Evolutionary conservation across 176 grass and related monocot species (phyloP).

Genomic region (Triticum timopheevii): DNA sequence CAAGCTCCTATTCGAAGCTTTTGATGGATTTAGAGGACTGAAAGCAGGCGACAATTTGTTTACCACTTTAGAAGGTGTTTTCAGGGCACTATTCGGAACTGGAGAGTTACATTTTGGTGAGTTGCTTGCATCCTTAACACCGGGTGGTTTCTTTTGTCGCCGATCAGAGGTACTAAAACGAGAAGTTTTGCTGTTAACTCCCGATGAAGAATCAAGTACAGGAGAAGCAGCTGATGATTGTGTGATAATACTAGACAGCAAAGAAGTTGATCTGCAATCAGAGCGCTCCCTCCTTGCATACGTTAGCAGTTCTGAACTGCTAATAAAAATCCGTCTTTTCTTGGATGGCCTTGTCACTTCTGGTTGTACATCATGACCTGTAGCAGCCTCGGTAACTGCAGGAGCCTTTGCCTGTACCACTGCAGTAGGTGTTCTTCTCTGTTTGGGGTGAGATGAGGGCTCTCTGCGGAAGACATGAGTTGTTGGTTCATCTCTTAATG

Average conservation of each 20-base stretch:
- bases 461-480: conserved; percentile 19
- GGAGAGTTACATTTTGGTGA: conserved; percentile 26
- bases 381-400: neutral
- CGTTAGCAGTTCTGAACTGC: conserved; percentile 56
- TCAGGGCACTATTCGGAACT: conserved; percentile 8
- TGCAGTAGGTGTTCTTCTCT: conserved; percentile 46
- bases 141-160: conserved; percentile 7
- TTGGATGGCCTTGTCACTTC: conserved; percentile 39
- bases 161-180: conserved; percentile 27
- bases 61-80: conserved; percentile 44
- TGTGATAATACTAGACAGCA: conserved; percentile 37
- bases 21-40: conserved; percentile 59
- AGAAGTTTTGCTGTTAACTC: conserved; percentile 40
- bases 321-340: conserved; percentile 61
- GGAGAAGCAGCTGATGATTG: conserved; percentile 42
- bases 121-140: conserved; percentile 32
- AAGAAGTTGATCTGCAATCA: conserved; percentile 36
- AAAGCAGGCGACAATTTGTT: conserved; percentile 68
- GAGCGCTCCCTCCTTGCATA: conserved; percentile 49
- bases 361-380: conserved; percentile 32
- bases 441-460: conserved; percentile 25
- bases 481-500: conserved; percentile 23
- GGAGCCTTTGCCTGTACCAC: conserved; percentile 32
- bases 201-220: conserved; percentile 36
- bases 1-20: conserved; percentile 43